Base-by-base conservation (phyloP, 352 stramenopile genomes). In the Sclerospora graminicola region DNA sequence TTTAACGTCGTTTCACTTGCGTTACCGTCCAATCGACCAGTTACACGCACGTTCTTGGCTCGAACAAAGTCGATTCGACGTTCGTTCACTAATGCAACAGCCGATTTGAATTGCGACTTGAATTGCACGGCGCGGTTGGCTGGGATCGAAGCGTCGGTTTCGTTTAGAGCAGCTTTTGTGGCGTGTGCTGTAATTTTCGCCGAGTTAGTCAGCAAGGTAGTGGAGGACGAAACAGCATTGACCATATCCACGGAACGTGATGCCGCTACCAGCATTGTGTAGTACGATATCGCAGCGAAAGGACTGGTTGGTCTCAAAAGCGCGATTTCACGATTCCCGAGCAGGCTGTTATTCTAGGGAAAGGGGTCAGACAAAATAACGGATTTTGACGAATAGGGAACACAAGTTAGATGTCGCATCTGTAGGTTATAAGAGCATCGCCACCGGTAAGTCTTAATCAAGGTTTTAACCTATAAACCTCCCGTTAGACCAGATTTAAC, bases 1-100 rank as follows among this genome's bases (percentile, higher is more conserved):
- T 56, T 51, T 8, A 28, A 18, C 14, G 60, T 57, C 18, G 24
- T 26, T 38, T 42, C 44, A 19, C 32, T 29, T 1, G 49, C 59
- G 35, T 47, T 49, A 14, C 59, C 51, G 31, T 71, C 53, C 39
- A 75, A 40, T 15, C 38, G 60, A 18, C 62, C 67, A 35, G 78
- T 52, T 10, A 74, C 61, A 33, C 54, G 51, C 30, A 72, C 52
- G 36, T 86, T 83, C 43, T 65, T 63, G 10, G 79, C 76, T 1
- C 68, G 69, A 2, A 88, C 61, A 48, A 91, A 91, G 47, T 86
- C 75, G 48, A 91, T 88, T 37, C 76, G 76, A 18, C 79, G 79
- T 49, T 91, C 79, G 31, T 84, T 86, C 24, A 91, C 74, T 15
- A 91, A 69, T 23, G 68, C 60, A 24, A 82, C 61, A 15, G 76